These are phyloP conservation scores for Aspergillus carbonarius DNA, from an alignment of 2,329 filamentous ascomycete genomes.

Conservation along the genomic window DNA sequence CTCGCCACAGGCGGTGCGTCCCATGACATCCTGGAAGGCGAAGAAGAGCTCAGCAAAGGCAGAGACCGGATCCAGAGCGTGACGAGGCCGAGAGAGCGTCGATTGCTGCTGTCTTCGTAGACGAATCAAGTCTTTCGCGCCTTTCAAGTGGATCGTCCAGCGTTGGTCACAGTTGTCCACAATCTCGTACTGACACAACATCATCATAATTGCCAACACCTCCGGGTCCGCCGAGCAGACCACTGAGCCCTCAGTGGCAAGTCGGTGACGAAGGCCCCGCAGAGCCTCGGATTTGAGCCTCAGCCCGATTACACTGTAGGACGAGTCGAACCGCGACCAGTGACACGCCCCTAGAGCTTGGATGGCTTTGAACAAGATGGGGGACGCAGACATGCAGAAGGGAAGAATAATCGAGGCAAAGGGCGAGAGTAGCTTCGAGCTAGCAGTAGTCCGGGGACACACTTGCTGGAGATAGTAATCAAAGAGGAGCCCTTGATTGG, in stretches of 20 bases:
- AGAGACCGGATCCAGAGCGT: conserved; percentile 26
- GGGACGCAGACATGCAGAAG: conserved; percentile 40
- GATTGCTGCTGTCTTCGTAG: conserved; percentile 23
- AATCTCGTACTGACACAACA: conserved; percentile 49
- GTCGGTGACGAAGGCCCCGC: conserved; percentile 35
- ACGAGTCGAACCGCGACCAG: conserved; percentile 32
- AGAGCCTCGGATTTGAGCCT: conserved; percentile 40
- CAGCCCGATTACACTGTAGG: conserved; percentile 34
- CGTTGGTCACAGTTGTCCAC: conserved; percentile 44
- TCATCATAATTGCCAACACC: conserved; percentile 46
- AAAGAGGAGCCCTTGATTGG: conserved; percentile 33
- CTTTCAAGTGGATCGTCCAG: conserved; percentile 51
- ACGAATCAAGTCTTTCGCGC: conserved; percentile 49
- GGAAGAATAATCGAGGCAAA: conserved; percentile 43
- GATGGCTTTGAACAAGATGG: conserved; percentile 39
- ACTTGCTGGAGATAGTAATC: conserved; percentile 44
- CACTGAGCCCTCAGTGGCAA: conserved; percentile 29
- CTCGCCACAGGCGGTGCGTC: conserved; percentile 51
- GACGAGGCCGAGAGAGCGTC: conserved; percentile 7
- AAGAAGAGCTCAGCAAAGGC: conserved; percentile 50
- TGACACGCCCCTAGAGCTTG: conserved; percentile 43
- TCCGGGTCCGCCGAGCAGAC: conserved; percentile 34
- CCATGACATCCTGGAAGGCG: conserved; percentile 54
- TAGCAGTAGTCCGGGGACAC: conserved; percentile 43
- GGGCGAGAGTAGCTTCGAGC: conserved; percentile 34